These are phyloP conservation scores for Penicillium sp. DNA, from an alignment of 2,329 filamentous ascomycete species.

Conservation along the genomic window DNA sequence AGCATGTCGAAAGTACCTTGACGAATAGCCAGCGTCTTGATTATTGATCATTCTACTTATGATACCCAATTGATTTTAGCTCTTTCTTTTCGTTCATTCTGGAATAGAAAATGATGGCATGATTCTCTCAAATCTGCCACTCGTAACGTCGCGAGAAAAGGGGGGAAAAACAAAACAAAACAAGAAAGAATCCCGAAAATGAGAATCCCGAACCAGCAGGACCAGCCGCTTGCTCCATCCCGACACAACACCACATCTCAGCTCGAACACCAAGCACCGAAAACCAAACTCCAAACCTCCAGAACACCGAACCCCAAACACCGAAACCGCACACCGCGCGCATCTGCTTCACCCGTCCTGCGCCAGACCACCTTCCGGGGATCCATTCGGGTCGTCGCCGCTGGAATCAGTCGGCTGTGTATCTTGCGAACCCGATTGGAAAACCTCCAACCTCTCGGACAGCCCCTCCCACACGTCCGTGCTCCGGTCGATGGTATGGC, in stretches of 20 bases:
- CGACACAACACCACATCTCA: background rate
- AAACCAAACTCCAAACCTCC: background rate
- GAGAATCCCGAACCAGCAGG: background rate
- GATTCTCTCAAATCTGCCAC: background rate
- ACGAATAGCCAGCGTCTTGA: conserved; percentile 42
- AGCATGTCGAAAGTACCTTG: conserved; percentile 64
- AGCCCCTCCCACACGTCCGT: conserved; percentile 2
- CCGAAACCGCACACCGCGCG: background rate
- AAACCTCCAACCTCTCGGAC: background rate
- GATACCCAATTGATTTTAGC: conserved; percentile 6
- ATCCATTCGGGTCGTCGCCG: conserved; percentile 4
- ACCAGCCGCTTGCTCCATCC: background rate
- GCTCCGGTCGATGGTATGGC: conserved; percentile 3
- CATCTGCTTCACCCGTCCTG: background rate
- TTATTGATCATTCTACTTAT: conserved; percentile 2
- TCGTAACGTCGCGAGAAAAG: background rate
- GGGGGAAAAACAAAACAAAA: background rate
- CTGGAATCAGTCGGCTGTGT: conserved; percentile 7
- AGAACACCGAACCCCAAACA: background rate
- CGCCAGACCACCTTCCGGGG: background rate
- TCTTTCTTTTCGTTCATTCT: background rate
- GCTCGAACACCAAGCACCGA: background rate
- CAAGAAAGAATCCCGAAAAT: background rate
- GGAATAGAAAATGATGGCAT: background rate
- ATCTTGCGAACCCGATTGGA: background rate